Conservation (phyloP, 495 filamentous ascomycete species). For the Thozetella sp. region DNA sequence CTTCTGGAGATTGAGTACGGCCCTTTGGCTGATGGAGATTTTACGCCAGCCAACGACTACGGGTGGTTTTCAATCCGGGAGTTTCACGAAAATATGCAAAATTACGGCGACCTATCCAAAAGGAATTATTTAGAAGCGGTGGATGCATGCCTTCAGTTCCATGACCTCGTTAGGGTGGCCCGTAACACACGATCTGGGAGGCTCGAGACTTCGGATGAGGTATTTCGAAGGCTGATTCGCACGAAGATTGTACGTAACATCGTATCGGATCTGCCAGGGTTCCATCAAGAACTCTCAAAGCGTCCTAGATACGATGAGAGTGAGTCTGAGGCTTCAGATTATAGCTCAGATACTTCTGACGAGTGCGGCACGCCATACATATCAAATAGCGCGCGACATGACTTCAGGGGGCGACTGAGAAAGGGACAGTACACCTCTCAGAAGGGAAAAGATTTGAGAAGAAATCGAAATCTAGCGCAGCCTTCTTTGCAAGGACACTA, state of each 20-base stretch:
- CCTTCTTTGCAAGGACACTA: no score
- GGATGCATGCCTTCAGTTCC: neutral
- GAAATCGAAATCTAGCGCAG: no score
- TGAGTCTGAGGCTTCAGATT: no score
- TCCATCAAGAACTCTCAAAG: neutral
- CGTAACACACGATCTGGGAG: neutral
- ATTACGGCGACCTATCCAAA: neutral
- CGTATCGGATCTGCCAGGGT: neutral
- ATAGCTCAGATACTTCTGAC: no score
- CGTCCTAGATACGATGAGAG: neutral
- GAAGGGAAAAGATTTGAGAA: no score
- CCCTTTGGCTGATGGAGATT: neutral
- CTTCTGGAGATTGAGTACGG: neutral
- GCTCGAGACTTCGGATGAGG: neutral
- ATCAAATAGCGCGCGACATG: no score
- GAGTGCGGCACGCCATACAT: no score
- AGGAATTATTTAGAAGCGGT: neutral
- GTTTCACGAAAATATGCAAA: neutral
- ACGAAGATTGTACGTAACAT: neutral
- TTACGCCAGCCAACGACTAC: neutral
- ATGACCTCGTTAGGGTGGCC: neutral
- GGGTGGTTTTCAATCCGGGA: neutral
- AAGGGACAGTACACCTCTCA: no score
- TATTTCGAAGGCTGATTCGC: neutral
- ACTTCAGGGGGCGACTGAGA: no score